Evolutionary conservation across 768 basidiomycete species (phyloP).

Genomic region (Termitomyces heimii): DNA sequence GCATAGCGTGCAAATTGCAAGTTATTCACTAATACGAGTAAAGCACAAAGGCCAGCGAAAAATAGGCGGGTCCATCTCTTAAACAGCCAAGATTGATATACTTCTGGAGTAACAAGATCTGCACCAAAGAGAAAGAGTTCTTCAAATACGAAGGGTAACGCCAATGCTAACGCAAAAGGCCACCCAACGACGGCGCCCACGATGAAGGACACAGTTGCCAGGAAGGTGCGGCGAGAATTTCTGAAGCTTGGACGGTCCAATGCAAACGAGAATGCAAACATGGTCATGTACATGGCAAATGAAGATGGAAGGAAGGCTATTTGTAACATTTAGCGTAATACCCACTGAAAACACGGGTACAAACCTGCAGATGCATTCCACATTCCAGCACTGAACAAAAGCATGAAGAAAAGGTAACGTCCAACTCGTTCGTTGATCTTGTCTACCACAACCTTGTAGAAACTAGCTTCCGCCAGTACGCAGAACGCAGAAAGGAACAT

Average conservation of each 20-base stretch:
- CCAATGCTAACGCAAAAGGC: slow-evolving; percentile 90
- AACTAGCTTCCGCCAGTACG: slow-evolving; percentile 69
- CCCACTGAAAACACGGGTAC: slow-evolving; percentile 13
- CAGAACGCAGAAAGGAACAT: slow-evolving; percentile 71
- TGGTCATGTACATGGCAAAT: slow-evolving; percentile 88
- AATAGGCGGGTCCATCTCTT: slow-evolving; percentile 56
- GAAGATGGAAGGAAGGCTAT: slow-evolving; percentile 92
- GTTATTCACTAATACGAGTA: slow-evolving; percentile 55
- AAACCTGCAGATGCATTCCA: slow-evolving; percentile 86
- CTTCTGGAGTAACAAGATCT: slow-evolving; percentile 51
- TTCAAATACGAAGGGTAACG: slow-evolving; percentile 86
- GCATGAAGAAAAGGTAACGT: slow-evolving; percentile 87
- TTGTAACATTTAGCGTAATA: slow-evolving; percentile 1
- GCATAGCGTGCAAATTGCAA: neutral
- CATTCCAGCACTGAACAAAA: slow-evolving; percentile 87
- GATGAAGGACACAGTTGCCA: slow-evolving; percentile 68
- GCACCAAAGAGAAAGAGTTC: slow-evolving; percentile 76
- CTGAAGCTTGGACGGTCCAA: slow-evolving; percentile 49
- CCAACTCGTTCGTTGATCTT: slow-evolving; percentile 86
- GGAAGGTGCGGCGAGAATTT: slow-evolving; percentile 51
- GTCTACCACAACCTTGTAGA: slow-evolving; percentile 78
- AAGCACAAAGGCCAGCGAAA: slow-evolving; percentile 45
- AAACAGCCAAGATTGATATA: slow-evolving; percentile 47
- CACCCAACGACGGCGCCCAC: slow-evolving; percentile 88
- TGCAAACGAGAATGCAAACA: slow-evolving; percentile 71